Evolutionary conservation across 1,284 basidiomycete species (phyloP), one percentile per base, ranked within the genome.

Genomic region (Sporisorium scitamineum): DNA sequence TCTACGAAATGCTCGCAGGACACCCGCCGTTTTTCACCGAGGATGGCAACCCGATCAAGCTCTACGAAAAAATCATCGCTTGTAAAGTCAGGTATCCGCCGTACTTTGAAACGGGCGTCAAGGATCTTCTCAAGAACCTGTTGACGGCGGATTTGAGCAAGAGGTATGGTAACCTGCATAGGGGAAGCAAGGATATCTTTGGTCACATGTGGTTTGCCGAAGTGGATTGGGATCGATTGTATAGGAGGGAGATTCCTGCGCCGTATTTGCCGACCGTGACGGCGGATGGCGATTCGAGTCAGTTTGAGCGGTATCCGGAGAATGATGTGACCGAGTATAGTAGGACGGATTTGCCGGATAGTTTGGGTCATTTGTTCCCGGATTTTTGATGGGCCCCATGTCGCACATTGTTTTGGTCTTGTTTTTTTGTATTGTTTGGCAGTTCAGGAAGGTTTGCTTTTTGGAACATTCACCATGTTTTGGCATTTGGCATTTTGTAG

Each of bases 121-220:
- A 81, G 59, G 94, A 97, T 86, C 88, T 99, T 31, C 92, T 99
- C 71, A 89, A 93, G 81, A 94, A 93, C 85, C 89, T 98, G 69
- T 91, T 99, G 87, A 94, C 96, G 61, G 89, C 90, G 44, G 94
- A 99, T 82, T 90, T 97, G 1, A 92, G 93, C 37, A 93, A 93
- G 85, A 92, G 96, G 18, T 97, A 92, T 84, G 96, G 97, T 7
- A 99, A 99, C 87, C 85, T 98, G 88, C 89, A 90, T 50, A 90
- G 94, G 72, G 96, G 95, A n/a, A 93, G 93, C 16, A 92, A 92
- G 31, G 96, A 98, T 85, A 95, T 99, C 68, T 97, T 98, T 82
- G 91, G 91, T 10, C 96, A 98, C 85, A 89, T 91, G n/a, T 98
- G 96, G 96, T 98, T 97, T 84, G 89, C 90, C 51, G 97, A 99